Base-by-base conservation (phyloP, 495 filamentous ascomycete genomes). In the Annulohypoxylon maeteangense region DNA sequence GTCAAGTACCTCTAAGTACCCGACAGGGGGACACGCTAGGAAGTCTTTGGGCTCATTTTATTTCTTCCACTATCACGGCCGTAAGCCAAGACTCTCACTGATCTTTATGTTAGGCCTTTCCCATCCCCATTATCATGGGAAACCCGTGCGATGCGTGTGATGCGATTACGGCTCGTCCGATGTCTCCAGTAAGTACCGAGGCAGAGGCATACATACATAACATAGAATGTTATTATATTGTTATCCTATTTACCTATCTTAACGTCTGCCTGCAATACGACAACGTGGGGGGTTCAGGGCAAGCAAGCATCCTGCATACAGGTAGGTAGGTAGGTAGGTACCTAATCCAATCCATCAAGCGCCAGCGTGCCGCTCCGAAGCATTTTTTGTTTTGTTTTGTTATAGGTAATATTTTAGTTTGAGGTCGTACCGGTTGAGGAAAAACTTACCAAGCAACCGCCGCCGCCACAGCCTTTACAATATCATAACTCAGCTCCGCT, bases 1-100 rank as follows among this genome's bases (percentile, higher is more conserved):
- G n/a, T 48, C 65, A 62, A 69, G 70, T 73, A 73, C 70, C 70
- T 69, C 44, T 42, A 66, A 68, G 70, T 73, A 73, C 70, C 57
- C 61, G 61, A 66, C 70, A 62, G 54, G 70, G 70, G 65, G 25
- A 16, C 20, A 44, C 48, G 45, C 27, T 53, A 32, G 58, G 45
- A 55, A 66, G 23, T 63, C 44, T 62, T 56, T 47, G 42, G 53
- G 47, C 59, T 72, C 63, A 72, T 72, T 72, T 72, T 72, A 72
- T 53, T 57, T 65, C 44, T 62, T 53, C 59, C 67, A 72, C 69
- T 64, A 67, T 68, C 69, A 67, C 69, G 64, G 69, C 64, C 64
- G 60, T 62, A 64, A 68, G 63, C 69, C 59, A 67, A 67, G 64
- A 55, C 47, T 64, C 38, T 54, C 53, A 44, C 48, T 58, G 44